Percentiles rank a stretch among this genome's conserved stretches.
These are phyloP conservation scores for Holtermanniella nyarrowii DNA, from an alignment of 768 basidiomycete genomes.

Conservation along the genomic window DNA sequence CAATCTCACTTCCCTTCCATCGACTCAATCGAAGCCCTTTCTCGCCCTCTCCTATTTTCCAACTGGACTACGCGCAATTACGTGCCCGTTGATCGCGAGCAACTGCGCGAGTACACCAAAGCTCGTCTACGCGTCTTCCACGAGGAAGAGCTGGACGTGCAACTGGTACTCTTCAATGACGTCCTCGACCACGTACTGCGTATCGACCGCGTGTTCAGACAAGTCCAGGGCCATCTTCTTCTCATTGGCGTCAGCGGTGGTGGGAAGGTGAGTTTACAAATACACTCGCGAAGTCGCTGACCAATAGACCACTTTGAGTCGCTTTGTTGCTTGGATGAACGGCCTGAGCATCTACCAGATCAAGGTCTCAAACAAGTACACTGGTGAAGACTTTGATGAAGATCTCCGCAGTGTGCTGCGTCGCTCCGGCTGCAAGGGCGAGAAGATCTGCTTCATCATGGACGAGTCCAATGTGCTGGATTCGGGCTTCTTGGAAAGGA, in stretches of 20 bases:
- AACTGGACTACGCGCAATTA: constrained; percentile 99
- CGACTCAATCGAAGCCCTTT: constrained; percentile 71
- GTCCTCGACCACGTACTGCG: constrained; percentile 95
- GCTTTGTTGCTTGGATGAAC: constrained; percentile 99
- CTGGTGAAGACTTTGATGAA: constrained; percentile 96
- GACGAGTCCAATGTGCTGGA: constrained; percentile 99
- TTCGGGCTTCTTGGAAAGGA: constrained; percentile 97
- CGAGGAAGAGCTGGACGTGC: constrained; percentile 96
- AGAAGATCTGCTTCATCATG: constrained; percentile 99
- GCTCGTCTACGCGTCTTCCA: constrained; percentile 96
- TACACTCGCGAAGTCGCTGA: constrained; percentile 2
- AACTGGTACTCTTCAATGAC: constrained; percentile 95
- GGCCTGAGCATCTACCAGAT: constrained; percentile 98
- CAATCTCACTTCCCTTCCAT: constrained; percentile 89
- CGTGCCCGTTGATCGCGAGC: constrained; percentile 85
- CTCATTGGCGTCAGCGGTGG: constrained; percentile 97
- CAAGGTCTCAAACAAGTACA: constrained; percentile 98
- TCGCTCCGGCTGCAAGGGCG: constrained; percentile 92
- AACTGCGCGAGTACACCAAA: constrained; percentile 89
- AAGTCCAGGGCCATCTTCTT: constrained; percentile 90
- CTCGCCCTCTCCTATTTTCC: constrained; percentile 86
- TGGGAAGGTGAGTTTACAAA: constrained; percentile 63
- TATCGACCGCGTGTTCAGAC: constrained; percentile 97
- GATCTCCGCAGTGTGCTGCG: constrained; percentile 90
- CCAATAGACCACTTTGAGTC: constrained; percentile 79